Evolutionary conservation across 1,139 yeast species (phyloP).

Genomic region (Scheffersomyces segobiensis): DNA sequence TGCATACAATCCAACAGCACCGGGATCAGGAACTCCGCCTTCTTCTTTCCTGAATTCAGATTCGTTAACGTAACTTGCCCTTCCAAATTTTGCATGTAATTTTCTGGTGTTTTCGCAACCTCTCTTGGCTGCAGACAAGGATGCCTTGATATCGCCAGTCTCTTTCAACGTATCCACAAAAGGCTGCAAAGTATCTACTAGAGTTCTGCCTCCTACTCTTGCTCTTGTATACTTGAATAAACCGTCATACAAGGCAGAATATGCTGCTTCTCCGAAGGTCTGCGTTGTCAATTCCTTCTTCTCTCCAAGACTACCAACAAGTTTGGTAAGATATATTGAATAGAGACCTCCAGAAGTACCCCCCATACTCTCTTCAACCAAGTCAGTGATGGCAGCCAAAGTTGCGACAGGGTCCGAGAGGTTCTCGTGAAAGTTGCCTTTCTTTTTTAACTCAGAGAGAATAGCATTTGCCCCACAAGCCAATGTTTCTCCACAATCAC

Average conservation of each 20-base stretch:
- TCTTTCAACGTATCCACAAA: conserved; percentile 63
- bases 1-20: conserved; percentile 81
- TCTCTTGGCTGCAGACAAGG: conserved; percentile 65
- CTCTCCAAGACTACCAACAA: conserved; percentile 37
- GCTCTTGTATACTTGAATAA: conserved; percentile 84
- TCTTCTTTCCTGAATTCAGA: conserved; percentile 48
- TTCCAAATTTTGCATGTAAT: conserved; percentile 83
- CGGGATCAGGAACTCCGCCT: conserved; percentile 89
- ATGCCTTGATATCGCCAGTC: conserved; percentile 53
- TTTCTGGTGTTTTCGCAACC: conserved; percentile 79
- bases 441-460: conserved; percentile 19
- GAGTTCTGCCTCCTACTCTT: conserved; percentile 84
- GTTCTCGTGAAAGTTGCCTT: conserved; percentile 30
- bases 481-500: conserved; percentile 94
- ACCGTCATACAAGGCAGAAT: conserved; percentile 56
- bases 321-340: conserved; percentile 75
- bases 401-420: conserved; percentile 55
- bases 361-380: conserved; percentile 90
- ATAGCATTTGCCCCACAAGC: conserved; percentile 81
- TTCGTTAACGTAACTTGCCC: conserved; percentile 84
- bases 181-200: conserved; percentile 86
- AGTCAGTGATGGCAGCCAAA: conserved; percentile 49
- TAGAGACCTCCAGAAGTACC: conserved; percentile 96
- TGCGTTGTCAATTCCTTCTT: conserved; percentile 18
- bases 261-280: conserved; percentile 29